These are phyloP conservation scores for Pouteria glomerata DNA, from an alignment of 148 eudicot species.

Conservation along the genomic window DNA sequence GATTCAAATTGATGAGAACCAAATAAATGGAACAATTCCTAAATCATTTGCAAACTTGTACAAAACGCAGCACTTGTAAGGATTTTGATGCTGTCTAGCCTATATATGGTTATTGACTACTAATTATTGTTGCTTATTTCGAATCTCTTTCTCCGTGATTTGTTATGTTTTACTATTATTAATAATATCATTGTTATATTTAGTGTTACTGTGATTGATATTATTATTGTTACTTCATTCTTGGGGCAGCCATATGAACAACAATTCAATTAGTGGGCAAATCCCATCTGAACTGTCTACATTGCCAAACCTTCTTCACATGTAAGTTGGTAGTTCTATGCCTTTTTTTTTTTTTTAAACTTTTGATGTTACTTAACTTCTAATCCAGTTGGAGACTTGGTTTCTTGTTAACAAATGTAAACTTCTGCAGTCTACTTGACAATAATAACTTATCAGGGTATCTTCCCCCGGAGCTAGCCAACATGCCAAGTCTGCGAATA, in stretches of 20 bases:
- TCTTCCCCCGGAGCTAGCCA: slow-evolving; percentile 69
- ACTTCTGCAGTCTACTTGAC: slow-evolving; percentile 63
- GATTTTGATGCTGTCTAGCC: neutral
- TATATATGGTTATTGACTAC: no score
- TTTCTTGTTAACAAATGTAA: slow-evolving; percentile 17
- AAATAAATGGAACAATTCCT: slow-evolving; percentile 75
- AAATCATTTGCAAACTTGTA: slow-evolving; percentile 66
- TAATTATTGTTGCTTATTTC: no score
- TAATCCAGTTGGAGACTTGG: slow-evolving; percentile 4
- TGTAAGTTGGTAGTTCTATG: slow-evolving; percentile 34
- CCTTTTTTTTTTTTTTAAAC: neutral
- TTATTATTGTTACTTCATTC: no score
- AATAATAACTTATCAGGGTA: slow-evolving; percentile 79
- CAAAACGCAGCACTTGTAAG: slow-evolving; percentile 75
- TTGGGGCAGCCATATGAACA: slow-evolving; percentile 56
- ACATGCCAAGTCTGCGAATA: slow-evolving; percentile 52
- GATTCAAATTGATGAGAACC: slow-evolving; percentile 68
- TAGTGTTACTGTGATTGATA: no score
- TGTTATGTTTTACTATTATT: no score
- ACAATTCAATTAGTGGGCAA: slow-evolving; percentile 56
- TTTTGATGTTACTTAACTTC: neutral
- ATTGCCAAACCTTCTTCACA: slow-evolving; percentile 47
- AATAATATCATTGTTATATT: no score
- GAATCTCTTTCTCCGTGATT: no score
- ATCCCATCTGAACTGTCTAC: slow-evolving; percentile 44